Evolutionary conservation across 2,329 filamentous ascomycete genomes (phyloP), one percentile per base, ranked within the genome.

Genomic region (Talaromyces amestolkiae): DNA sequence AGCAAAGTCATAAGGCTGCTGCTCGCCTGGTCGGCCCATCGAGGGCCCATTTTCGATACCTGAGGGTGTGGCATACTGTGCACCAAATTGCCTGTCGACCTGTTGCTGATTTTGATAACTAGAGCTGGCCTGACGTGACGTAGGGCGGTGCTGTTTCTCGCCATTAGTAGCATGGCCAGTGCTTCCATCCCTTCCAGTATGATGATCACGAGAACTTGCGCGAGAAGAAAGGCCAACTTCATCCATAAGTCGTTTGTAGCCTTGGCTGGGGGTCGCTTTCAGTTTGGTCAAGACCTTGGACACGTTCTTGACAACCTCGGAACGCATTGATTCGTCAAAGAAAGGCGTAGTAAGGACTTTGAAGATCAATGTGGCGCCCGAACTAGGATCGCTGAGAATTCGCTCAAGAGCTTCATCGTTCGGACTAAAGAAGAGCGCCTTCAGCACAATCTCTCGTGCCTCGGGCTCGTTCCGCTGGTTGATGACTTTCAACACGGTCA

Each of bases 211-310:
- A 35, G 75, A 72, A 59, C 71, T 71, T 45, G 76, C 74, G 39
- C 80, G 77, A 54, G 80, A 80, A 19, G 94, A 96, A 43, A 99
- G 81, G 67, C 94, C 93, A 71, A 99, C 95, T 76, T 99, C 95
- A 73, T 99, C 95, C 95, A 99, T 99, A 67, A 99, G 82, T 62
- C 95, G 90, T 84, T 98, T 99, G 82, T 99, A 99, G 61, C 95
- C 95, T 80, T 98, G 95, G 68, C 89, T 91, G 17, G 95, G 92
- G 73, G 96, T 92, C 6, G 93, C 94, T 81, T 97, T 97, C 78
- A 98, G 89, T 72, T 91, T 90, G 39, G 94, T 80, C 39, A 99
- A 85, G 45, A 98, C 93, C 72, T 88, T 92, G 74, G 94, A 92
- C 61, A 99, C 92, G 66, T 93, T 97, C 73, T 97, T 92, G 5